Evolutionary conservation across 345 rosid genomes (phyloP), one percentile per base, ranked within the genome.

Genomic region (Dipteronia dyeriana): DNA sequence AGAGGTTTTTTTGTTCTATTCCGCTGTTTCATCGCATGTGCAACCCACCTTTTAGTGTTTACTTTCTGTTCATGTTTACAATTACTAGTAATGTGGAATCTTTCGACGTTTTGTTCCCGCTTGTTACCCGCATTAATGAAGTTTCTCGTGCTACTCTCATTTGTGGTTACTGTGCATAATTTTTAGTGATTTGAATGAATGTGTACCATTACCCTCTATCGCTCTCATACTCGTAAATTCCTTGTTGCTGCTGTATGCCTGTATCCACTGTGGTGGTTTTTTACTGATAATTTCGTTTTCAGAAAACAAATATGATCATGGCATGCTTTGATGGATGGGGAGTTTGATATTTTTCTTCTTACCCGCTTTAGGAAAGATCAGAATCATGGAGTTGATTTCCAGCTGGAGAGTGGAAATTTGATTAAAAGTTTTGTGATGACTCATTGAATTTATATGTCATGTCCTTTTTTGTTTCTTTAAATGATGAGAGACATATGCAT

Each of bases 111-210:
- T 70, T 73, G 74, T 47, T 10, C 70, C 66, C 60, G 68, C 47
- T 41, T 69, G 23, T 82, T 72, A 47, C 68, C 14, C 66, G 72
- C 82, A 54, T 78, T 79, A 81, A 79, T 77, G 81, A 67, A 81
- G 77, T 78, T 73, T 63, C 69, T 75, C 69, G 78, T 49, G 19
- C 16, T 67, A 72, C 70, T 74, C 49, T 47, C 23, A 8, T 61
- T 75, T 75, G 23, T 12, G 10, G n/a, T 26, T 68, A 61, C 57
- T 17, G 64, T 60, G 4, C 12, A 9, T n/a, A n/a, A 9, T 19
- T 20, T 2, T 62, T 54, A 54, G 10, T 31, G 3, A 71, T 71
- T 9, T 17, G 16, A 29, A 17, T 31, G 64, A 53, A 69, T 14
- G 26, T 31, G 51, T 11, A 16, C 45, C 12, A 5, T n/a, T 34